These are phyloP conservation scores for Populus euphratica DNA, from an alignment of 345 rosid genomes.

Conservation along the genomic window DNA sequence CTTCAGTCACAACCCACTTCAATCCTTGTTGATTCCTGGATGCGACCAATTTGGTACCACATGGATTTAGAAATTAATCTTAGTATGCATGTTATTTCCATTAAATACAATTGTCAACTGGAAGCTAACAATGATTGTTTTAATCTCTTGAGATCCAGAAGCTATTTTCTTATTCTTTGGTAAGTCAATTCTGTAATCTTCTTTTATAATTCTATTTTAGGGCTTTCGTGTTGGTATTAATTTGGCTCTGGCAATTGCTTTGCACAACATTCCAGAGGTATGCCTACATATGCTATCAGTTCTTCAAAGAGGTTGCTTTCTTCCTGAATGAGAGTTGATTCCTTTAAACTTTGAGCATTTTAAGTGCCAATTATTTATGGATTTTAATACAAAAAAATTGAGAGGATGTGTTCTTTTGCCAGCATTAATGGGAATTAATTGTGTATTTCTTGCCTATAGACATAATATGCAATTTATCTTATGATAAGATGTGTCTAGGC, in stretches of 20 bases:
- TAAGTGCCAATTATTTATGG: neutral
- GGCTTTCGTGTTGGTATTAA: slow-evolving; percentile 93
- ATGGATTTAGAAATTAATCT: neutral
- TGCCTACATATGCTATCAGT: neutral
- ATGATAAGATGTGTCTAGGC: no score
- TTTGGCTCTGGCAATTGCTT: slow-evolving; percentile 92
- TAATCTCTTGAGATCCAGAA: neutral
- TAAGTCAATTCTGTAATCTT: slow-evolving; percentile 12
- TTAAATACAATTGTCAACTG: neutral
- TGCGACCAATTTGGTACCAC: neutral
- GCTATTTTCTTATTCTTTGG: neutral
- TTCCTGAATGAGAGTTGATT: neutral
- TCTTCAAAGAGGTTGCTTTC: neutral
- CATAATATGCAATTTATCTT: no score
- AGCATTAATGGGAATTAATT: no score
- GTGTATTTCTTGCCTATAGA: no score
- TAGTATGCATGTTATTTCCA: neutral
- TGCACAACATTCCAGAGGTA: slow-evolving; percentile 99
- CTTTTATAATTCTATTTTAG: slow-evolving; percentile 36
- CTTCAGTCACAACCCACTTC: neutral
- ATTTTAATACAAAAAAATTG: neutral
- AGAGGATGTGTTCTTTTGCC: neutral
- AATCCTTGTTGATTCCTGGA: neutral
- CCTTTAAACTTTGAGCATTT: neutral
- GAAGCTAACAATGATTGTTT: neutral